Conservation (phyloP, 805 yeast genomes). For the Pichia occidentalis region DNA sequence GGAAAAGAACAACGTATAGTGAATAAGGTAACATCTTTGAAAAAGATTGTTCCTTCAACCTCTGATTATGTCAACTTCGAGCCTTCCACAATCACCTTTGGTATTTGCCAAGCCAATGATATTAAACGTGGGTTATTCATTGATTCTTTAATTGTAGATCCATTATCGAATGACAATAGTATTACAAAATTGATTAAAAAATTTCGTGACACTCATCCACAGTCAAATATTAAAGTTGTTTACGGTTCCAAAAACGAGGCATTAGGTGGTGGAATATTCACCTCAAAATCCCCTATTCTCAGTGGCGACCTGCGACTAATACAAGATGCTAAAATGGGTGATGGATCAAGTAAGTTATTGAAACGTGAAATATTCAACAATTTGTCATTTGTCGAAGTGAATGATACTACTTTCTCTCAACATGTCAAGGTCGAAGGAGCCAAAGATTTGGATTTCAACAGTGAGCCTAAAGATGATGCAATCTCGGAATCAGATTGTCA, state of each 20-base stretch:
- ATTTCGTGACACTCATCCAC: constrained; percentile 9
- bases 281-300: constrained; percentile 27
- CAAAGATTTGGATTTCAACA: constrained; percentile 10
- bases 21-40: constrained; percentile 16
- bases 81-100: constrained; percentile 24
- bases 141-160: constrained; percentile 27
- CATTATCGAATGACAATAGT: constrained; percentile 22
- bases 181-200: constrained; percentile 16
- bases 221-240: constrained; percentile 14
- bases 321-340: constrained; percentile 24
- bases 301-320: constrained; percentile 25
- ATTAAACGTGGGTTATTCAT: constrained; percentile 20
- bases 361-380: constrained; percentile 25
- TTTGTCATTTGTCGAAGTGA: constrained; percentile 27
- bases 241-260: constrained; percentile 13
- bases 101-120: constrained; percentile 22
- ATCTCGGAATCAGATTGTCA: constrained; percentile 21
- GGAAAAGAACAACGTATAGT: constrained; percentile 9
- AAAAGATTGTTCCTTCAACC: constrained; percentile 12
- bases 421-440: constrained; percentile 15
- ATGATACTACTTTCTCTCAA: constrained; percentile 12
- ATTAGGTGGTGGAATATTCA: constrained; percentile 13
- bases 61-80: constrained; percentile 12
- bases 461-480: background rate
- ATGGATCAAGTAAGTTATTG: constrained; percentile 15